Evolutionary conservation across 371 early-diverging fungal species (phyloP), one percentile per base, ranked within the genome.

Genomic region (Saksenaea vasiformis): DNA sequence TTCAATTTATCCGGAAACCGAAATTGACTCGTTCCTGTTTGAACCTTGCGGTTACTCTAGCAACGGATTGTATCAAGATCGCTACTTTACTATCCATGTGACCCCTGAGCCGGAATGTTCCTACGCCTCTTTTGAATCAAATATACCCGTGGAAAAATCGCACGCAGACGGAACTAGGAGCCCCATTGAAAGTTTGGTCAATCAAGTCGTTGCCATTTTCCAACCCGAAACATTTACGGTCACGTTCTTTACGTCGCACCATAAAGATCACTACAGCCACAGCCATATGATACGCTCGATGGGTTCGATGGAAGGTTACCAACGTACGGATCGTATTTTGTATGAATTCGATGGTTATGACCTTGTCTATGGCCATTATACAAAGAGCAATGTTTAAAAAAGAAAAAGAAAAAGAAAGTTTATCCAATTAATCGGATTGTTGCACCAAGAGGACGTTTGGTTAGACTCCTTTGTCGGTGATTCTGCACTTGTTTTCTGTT

Each of bases 81-180:
- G 92, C 62, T 98, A 96, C 76, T 96, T 87, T 72, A 96, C 94
- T 31, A 91, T 96, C 72, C 98, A 98, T 67, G 96, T 96, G 19
- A 96, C 98, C 24, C 98, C 98, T 7, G 98, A 98, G 73, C 90
- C 87, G n/a, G 80, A 82, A 62, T 98, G 95, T 86, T 96, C 96
- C 19, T 98, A 96, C 68, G 98, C 98, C 15, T 93, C 93, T n/a
- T 96, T 98, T 69, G 98, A 98, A 78, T 93, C 96, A 38, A 95
- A 93, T 69, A 86, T 96, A 59, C 91, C 95, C 11, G 84, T 90
- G 24, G 69, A 74, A 54, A 55, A 62, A 26, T 62, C 77, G 43
- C 72, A 71, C 0, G 60, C 43, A 10, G 56, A 65, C 28, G 70
- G 37, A 24, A 38, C 14, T 24, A 60, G 28, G 19, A 60, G 54